These are phyloP conservation scores for Meyerozyma carpophila DNA, from an alignment of 1,139 yeast species.

Conservation along the genomic window DNA sequence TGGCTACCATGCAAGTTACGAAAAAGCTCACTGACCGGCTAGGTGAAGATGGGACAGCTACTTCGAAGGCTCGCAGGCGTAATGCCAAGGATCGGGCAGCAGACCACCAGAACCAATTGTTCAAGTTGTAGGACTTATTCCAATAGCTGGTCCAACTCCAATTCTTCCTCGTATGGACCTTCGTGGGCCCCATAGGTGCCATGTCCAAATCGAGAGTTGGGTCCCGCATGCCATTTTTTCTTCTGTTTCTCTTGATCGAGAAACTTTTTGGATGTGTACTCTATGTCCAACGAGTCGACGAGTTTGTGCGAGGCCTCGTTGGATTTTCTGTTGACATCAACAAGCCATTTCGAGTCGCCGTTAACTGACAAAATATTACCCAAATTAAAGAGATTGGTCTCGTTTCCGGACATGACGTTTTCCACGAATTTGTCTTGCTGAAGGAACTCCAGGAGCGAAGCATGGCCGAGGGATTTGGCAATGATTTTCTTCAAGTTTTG, in stretches of 20 bases:
- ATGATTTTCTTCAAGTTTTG: slow-evolving; percentile 6
- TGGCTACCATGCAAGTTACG: slow-evolving; percentile 24
- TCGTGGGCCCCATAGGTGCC: slow-evolving; percentile 26
- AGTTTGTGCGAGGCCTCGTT: slow-evolving; percentile 14
- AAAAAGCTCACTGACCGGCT: slow-evolving; percentile 29
- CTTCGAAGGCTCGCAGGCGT: slow-evolving; percentile 31
- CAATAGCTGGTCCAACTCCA: slow-evolving; percentile 29
- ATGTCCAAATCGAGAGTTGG: slow-evolving; percentile 5
- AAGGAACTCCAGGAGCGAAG: slow-evolving; percentile 17
- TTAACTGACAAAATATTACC: slow-evolving; percentile 22
- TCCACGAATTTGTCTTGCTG: slow-evolving; percentile 19
- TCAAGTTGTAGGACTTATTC: slow-evolving; percentile 22
- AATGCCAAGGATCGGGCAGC: slow-evolving; percentile 44
- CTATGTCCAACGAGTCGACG: slow-evolving; percentile 14
- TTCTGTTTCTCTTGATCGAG: slow-evolving; percentile 12
- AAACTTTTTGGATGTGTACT: slow-evolving; percentile 13
- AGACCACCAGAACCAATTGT: slow-evolving; percentile 35
- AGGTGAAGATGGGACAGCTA: slow-evolving; percentile 38
- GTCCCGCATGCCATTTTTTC: slow-evolving; percentile 9
- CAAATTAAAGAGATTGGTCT: slow-evolving; percentile 26
- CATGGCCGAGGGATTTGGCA: slow-evolving; percentile 5
- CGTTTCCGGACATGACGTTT: slow-evolving; percentile 6
- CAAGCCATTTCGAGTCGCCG: slow-evolving; percentile 15
- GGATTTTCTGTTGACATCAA: slow-evolving; percentile 9
- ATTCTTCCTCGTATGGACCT: slow-evolving; percentile 23